Base-by-base conservation (phyloP, 139 green algal genomes). In the Closterium sp. region DNA sequence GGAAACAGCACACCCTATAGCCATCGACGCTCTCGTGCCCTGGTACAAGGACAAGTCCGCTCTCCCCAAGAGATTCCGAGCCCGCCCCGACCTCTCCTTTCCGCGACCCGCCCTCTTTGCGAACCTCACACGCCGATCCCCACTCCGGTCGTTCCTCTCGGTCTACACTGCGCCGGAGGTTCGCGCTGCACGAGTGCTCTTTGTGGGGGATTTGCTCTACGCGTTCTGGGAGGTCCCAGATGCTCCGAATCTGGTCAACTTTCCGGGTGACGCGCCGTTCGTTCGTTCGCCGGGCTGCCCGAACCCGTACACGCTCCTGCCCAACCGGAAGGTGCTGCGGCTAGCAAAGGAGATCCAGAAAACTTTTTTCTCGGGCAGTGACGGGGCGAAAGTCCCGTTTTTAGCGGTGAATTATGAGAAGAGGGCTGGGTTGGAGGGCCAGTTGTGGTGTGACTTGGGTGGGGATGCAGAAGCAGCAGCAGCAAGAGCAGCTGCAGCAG, bases 41-140 rank as follows among this genome's bases (percentile, higher is more conserved):
- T 87, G 85, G 85, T 87, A 87, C 85, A 87, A 87, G n/a, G 85
- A 87, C 85, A 87, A 87, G 85, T 29, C 28, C 0, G 85, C 32
- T 30, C 85, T 87, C 85, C 85, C 85, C 1, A 87, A 87, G 28
- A 0, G 28, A 4, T 87, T 87, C 85, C 85, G 85, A 28, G 28
- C n/a, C 28, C 85, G 85, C 10, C 85, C 85, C 9, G 85, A 31
- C n/a, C 28, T 87, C 85, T 22, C n/a, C 28, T 87, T 87, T 29
- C 85, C 85, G 1, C 85, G 85, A 31, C 6, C 85, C 19, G 85
- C n/a, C 28, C 62, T 79, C 17, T 87, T 87, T 24, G n/a, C 85
- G 2, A 87, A 30, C 28, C 85, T 87, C 28, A 30, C n/a, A 4
- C 85, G 85, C 9, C n/a, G 9, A 7, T 87, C 85, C 28, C 28